Conservation (phyloP, 805 yeast genomes). For the Tanozyma kutaoensis region DNA sequence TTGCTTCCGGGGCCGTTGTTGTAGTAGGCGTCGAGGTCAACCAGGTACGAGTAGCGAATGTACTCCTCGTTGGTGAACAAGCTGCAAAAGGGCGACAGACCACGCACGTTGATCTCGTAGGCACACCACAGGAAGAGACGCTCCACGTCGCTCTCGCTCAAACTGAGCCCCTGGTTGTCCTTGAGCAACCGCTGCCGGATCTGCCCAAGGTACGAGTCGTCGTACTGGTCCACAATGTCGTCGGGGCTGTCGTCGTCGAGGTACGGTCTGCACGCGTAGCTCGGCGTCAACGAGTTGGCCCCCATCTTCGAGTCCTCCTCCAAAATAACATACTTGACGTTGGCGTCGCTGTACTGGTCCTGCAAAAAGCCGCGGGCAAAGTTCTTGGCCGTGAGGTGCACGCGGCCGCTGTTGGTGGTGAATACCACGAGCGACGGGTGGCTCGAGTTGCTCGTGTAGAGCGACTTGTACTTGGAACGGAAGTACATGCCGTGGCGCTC, state of each 20-base stretch:
- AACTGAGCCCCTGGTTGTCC: conserved; percentile 38
- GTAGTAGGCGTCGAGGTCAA: conserved; percentile 49
- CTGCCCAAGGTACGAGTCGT: conserved; percentile 29
- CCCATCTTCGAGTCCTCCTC: conserved; percentile 37
- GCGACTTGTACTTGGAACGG: conserved; percentile 33
- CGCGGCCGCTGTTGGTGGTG: conserved; percentile 41
- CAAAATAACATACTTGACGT: conserved; percentile 23
- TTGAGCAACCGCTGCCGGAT: conserved; percentile 47
- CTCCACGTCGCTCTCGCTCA: conserved; percentile 39
- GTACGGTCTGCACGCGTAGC: conserved; percentile 27
- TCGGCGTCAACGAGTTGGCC: conserved; percentile 47
- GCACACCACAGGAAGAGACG: conserved; percentile 54
- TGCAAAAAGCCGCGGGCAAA: conserved; percentile 52
- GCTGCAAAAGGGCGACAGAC: conserved; percentile 53
- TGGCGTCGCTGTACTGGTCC: conserved; percentile 16
- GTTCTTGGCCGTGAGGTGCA: conserved; percentile 37
- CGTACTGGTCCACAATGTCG: conserved; percentile 10
- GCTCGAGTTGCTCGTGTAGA: conserved; percentile 19
- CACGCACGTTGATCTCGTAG: conserved; percentile 59
- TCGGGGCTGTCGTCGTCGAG: conserved; percentile 14
- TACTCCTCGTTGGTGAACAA: conserved; percentile 59
- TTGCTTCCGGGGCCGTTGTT: conserved; percentile 52
- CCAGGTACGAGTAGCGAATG: conserved; percentile 45
- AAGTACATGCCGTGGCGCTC: conserved; percentile 34
- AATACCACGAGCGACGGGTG: conserved; percentile 47